Percentiles rank a stretch among this genome's conserved stretches.
Conservation (phyloP, 257 asterid species). For the Forsythia suspensa region DNA sequence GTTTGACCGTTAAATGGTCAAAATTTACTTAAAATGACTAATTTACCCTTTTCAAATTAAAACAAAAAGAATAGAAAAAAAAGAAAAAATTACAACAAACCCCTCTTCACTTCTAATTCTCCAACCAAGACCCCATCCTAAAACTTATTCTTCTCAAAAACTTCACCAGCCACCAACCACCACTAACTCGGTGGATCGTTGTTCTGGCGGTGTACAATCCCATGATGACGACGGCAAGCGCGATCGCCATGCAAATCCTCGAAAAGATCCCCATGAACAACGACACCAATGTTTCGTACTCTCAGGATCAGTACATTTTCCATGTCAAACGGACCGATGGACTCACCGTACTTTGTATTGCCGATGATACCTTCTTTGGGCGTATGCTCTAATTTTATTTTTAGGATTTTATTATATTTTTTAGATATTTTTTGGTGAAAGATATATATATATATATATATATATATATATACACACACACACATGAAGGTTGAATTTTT, state of each 20-base stretch:
- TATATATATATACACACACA: no score
- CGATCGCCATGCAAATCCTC: conserved; percentile 86
- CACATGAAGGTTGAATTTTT: neutral
- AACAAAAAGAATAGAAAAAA: no score
- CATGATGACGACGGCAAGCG: conserved; percentile 81
- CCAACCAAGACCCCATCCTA: no score
- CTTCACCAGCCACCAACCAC: no score
- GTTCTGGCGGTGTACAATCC: conserved; percentile 86
- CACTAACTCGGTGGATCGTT: conserved; percentile 53
- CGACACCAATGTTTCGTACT: conserved; percentile 82
- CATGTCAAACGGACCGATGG: conserved; percentile 99
- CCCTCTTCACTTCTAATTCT: no score
- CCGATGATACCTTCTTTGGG: conserved; percentile 97
- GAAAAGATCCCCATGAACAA: conserved; percentile 81
- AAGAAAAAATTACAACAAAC: no score
- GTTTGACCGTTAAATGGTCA: no score
- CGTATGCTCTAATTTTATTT: conserved; percentile 39
- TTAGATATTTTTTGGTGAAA: no score
- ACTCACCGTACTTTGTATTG: conserved; percentile 98
- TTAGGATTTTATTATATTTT: neutral
- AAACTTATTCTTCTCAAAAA: no score
- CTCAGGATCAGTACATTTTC: conserved; percentile 96
- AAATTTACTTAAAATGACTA: no score
- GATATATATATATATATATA: neutral
- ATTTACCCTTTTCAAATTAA: no score